phyloP scores from a whole-genome alignment of 2,329 filamentous ascomycete species.

The Didymosphaeria variabile region DNA sequence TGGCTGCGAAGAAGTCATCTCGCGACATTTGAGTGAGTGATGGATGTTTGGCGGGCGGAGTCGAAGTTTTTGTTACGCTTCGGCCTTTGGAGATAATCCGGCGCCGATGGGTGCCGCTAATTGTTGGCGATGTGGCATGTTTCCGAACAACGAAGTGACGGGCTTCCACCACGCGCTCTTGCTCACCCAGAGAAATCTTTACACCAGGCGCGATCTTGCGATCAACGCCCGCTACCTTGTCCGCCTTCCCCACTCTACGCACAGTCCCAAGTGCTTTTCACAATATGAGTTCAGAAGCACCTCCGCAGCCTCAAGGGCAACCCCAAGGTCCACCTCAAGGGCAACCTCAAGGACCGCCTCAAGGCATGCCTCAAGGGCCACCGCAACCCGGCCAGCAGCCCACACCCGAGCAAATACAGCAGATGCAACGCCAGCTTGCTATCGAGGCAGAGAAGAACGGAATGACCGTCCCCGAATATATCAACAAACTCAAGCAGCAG shows the following conservation, averaged over 20 bases:
- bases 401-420: slow-evolving; percentile 82
- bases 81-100: background rate
- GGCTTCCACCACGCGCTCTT: slow-evolving; percentile 8
- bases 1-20: background rate
- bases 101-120: background rate
- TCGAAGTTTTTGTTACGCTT: background rate
- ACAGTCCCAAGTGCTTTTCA: background rate
- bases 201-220: background rate
- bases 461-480: slow-evolving; percentile 85
- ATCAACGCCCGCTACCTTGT: background rate
- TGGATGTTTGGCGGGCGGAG: background rate
- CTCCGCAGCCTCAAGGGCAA: slow-evolving; percentile 27
- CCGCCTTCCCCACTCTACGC: too few species aligned
- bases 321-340: slow-evolving; percentile 36
- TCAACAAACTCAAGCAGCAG: slow-evolving; percentile 64
- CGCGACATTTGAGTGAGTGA: background rate
- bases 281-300: slow-evolving; percentile 16
- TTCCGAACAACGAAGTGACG: slow-evolving; percentile 22
- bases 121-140: slow-evolving; percentile 28
- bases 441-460: slow-evolving; percentile 85
- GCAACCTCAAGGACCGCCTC: slow-evolving; percentile 30
- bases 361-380: slow-evolving; percentile 35
- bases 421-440: slow-evolving; percentile 83
- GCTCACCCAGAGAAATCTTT: background rate
- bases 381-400: slow-evolving; percentile 62